Base-by-base conservation (phyloP, 768 basidiomycete genomes). In the Termitomyces sp. region DNA sequence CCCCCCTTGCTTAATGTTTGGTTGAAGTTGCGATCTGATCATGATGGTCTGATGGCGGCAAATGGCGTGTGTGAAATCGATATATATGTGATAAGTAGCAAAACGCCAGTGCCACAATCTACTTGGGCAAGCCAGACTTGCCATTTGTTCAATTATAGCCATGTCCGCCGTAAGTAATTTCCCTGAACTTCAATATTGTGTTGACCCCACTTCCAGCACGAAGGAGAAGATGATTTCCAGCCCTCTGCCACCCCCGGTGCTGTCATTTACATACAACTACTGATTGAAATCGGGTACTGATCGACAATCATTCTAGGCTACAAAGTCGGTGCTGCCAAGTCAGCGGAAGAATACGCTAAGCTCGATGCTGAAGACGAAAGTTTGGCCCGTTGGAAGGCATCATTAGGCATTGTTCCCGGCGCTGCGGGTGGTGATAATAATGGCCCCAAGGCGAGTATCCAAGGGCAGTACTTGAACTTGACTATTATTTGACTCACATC, bases 311-410 rank as follows among this genome's bases (percentile, higher is more conserved):
- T 65, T 43, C 42, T 56, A 91, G 91, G 91, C 57, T 93, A 93
- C 79, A 93, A 88, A 72, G 83, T 82, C 37, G 69, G 76, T 36
- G 85, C 80, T 57, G 82, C 79, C 33, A 91, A 91, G 77, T 79
- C 81, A 45, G 75, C 89, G 13, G 92, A 91, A 26, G 92, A 95
- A 70, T 91, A 93, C 45, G 89, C 91, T 26, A 74, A 86, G 39
- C 83, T 96, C 44, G 95, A 97, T 74, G 87, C 89, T 32, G 80
- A 90, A 60, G 95, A 98, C 70, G 95, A 97, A 74, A 93, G 91
- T 71, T 82, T 98, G 66, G 87, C 89, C 33, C 87, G 93, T 62
- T 98, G 96, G 96, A 98, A 98, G 72, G 93, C 92, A 39, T 93
- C 88, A 53, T 81, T 98, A 27, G 96, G 96, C 53, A 86, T 98